Evolutionary conservation across 225 moss, liverwort and hornwort species (phyloP).

Genomic region (Sphagnum contortum): DNA sequence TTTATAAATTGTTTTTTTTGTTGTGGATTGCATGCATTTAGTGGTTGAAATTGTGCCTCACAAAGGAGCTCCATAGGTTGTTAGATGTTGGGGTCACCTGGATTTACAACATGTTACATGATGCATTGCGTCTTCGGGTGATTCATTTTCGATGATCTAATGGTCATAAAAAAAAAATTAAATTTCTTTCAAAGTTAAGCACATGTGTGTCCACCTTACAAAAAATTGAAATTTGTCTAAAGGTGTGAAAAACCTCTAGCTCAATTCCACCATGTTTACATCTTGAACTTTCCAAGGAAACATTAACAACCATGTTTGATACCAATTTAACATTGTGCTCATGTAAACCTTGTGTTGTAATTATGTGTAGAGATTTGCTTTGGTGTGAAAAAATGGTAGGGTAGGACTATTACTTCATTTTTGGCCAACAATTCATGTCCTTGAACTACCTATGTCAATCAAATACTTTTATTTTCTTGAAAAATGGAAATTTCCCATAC

Average conservation of each 20-base stretch:
- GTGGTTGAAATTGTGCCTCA: conserved; percentile 54
- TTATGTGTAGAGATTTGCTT: conserved; percentile 45
- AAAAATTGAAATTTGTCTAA: not conserved
- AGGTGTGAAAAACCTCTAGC: no score
- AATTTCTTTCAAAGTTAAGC: no score
- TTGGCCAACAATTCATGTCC: no score
- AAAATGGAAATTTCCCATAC: no score
- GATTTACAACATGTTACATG: conserved; percentile 28
- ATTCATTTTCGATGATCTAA: conserved; percentile 25
- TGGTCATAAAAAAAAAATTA: no score
- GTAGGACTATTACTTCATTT: conserved; percentile 28
- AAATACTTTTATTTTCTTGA: no score
- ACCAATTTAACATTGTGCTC: not conserved
- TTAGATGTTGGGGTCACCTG: conserved; percentile 70
- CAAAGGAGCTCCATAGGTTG: conserved; percentile 56
- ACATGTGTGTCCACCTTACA: not conserved
- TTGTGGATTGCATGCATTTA: conserved; percentile 12
- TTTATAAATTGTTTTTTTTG: not conserved
- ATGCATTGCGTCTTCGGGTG: conserved; percentile 25
- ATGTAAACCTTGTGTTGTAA: not conserved
- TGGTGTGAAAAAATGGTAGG: conserved; percentile 67
- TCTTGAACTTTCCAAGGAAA: not conserved
- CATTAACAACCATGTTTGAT: not conserved
- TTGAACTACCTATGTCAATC: no score
- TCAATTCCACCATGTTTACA: not conserved